Percentiles rank a stretch among this genome's conserved stretches.
phyloP scores from a whole-genome alignment of 257 asterid genomes.

The Petunia axillaris region DNA sequence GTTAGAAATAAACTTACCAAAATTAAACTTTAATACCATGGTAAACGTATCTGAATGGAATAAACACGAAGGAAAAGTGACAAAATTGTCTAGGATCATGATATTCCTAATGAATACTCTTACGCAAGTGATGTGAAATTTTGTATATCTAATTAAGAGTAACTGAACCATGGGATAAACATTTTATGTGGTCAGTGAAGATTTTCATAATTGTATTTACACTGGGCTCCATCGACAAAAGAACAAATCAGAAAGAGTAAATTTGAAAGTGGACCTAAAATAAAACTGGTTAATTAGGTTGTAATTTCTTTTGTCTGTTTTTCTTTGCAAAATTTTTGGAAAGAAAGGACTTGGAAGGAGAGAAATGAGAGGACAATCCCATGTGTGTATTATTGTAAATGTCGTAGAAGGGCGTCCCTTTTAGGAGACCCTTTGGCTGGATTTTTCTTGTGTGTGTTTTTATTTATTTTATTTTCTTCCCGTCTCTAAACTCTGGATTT shows the following conservation, averaged over 20 bases:
- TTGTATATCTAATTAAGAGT: not conserved
- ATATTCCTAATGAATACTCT: no score
- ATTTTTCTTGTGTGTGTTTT: slow-evolving; percentile 28
- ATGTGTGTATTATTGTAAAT: slow-evolving; percentile 63
- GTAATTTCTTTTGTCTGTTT: not conserved
- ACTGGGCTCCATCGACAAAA: not conserved
- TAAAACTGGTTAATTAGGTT: not conserved
- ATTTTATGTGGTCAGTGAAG: not conserved
- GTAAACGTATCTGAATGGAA: no score
- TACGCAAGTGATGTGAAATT: not conserved
- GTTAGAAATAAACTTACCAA: no score
- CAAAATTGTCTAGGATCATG: not conserved
- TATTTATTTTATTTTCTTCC: slow-evolving; percentile 11
- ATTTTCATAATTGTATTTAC: not conserved
- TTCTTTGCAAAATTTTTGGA: not conserved
- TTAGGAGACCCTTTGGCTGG: slow-evolving; percentile 55
- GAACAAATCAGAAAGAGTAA: not conserved
- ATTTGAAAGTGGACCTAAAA: not conserved
- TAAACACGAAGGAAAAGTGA: no score
- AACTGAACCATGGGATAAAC: not conserved
- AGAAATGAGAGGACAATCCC: slow-evolving; percentile 43
- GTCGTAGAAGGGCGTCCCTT: slow-evolving; percentile 40
- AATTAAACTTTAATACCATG: no score
- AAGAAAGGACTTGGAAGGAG: not conserved
- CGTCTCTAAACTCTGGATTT: slow-evolving; percentile 27